Evolutionary conservation across 768 basidiomycete genomes (phyloP), one percentile per base, ranked within the genome.

Genomic region (Podaxis sp.): DNA sequence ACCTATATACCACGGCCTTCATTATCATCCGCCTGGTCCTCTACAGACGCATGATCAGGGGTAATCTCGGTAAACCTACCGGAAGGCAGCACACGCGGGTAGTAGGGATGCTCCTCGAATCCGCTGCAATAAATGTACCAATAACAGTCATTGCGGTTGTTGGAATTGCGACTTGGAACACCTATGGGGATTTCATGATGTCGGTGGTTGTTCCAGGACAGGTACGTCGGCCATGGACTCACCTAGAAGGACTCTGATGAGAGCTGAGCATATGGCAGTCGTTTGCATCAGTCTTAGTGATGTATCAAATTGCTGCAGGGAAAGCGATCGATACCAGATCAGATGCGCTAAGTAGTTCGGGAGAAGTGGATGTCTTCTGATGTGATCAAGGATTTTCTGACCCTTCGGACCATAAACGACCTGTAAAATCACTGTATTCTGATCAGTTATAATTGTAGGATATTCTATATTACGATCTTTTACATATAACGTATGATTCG

Each of bases 51-150:
- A 33, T 58, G 30, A 30, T 58, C 33, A 49, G 44, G 15, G 11
- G 11, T 12, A 20, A 26, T 1, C 20, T 58, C 11, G 22, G 22
- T 22, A 13, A 22, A 20, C 30, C 28, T 4, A 33, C 2, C 10
- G 26, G 20, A 11, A 33, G 12, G 17, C 57, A 58, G 11, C 28
- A 54, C 12, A 48, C 46, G 1, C 57, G 57, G 20, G 28, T 58
- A 28, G 57, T 33, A 46, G n/a, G 49, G 33, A 51, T 59, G 6
- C 37, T 59, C n/a, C 49, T 59, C 12, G 49, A 59, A 13, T 59
- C 58, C 1, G 58, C 58, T 2, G 58, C 49, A 37, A 59, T 59
- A 22, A 59, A 59, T 22, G 33, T 59, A 3, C 58, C 58, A 11
- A 40, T 51, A 10, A 40, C 58, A 2, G 26, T 59, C 36, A 28